A percentile compares a stretch with the other conserved stretches of the same genome.
phyloP scores from a whole-genome alignment of 495 filamentous ascomycete genomes.

The Podospora pseudopauciseta region DNA sequence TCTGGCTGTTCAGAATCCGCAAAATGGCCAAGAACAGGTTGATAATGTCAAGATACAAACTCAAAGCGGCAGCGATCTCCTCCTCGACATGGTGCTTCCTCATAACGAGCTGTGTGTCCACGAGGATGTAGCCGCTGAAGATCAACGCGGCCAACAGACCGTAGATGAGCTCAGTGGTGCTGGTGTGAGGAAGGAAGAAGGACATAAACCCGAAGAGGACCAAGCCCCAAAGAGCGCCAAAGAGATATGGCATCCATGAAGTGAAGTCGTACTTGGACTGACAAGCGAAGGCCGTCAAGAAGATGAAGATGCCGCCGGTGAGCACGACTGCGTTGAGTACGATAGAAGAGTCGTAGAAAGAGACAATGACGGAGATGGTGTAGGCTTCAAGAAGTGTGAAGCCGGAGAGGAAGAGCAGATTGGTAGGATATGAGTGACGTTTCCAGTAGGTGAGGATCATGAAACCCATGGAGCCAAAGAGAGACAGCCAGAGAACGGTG shows the following conservation, averaged over 20 bases:
- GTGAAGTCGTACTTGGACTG: slow-evolving; percentile 99
- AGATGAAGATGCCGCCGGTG: slow-evolving; percentile 89
- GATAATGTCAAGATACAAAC: slow-evolving; percentile 92
- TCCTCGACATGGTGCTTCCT: slow-evolving; percentile 96
- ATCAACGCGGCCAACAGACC: slow-evolving; percentile 75
- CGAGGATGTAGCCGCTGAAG: slow-evolving; percentile 90
- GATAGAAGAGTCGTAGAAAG: slow-evolving; percentile 74
- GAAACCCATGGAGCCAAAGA: slow-evolving; percentile 76
- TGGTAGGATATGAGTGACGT: slow-evolving; percentile 91
- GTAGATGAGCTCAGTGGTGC: slow-evolving; percentile 77
- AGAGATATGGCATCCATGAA: slow-evolving; percentile 91
- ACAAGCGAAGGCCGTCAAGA: slow-evolving; percentile 89
- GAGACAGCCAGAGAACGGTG: slow-evolving; percentile 80
- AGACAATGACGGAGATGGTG: slow-evolving; percentile 84
- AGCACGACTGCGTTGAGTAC: slow-evolving; percentile 88
- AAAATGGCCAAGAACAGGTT: slow-evolving; percentile 94
- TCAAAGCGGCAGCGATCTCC: slow-evolving; percentile 95
- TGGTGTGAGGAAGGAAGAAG: slow-evolving; percentile 75
- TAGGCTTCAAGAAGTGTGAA: slow-evolving; percentile 96
- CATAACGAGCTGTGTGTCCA: slow-evolving; percentile 94
- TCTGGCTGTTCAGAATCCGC: slow-evolving; percentile 82
- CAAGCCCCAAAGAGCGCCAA: slow-evolving; percentile 82
- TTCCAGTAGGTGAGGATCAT: slow-evolving; percentile 95
- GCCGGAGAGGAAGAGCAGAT: slow-evolving; percentile 83
- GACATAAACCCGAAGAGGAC: slow-evolving; percentile 90